phyloP scores from a whole-genome alignment of 108 stramenopile species.

The Ochromonas danica region DNA sequence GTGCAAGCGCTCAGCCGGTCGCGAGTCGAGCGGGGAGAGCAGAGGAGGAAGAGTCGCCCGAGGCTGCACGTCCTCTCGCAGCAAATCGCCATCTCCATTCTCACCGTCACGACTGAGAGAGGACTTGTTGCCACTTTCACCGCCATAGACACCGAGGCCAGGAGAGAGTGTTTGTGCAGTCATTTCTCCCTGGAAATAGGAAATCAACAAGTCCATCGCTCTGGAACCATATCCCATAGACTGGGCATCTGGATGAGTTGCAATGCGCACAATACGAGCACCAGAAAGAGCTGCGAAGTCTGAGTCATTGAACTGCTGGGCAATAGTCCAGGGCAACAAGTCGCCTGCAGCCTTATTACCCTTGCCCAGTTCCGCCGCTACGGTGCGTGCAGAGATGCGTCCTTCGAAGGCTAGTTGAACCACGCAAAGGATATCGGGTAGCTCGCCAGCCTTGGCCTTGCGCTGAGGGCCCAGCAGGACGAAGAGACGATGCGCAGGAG shows the following conservation, averaged over 20 bases:
- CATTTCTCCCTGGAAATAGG: constrained; percentile 94
- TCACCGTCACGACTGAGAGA: neutral
- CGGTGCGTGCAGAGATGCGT: constrained; percentile 79
- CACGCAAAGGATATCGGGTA: constrained; percentile 61
- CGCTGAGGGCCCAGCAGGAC: constrained; percentile 83
- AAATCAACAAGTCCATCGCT: constrained; percentile 77
- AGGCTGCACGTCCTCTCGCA: constrained; percentile 58
- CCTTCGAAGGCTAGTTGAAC: constrained; percentile 89
- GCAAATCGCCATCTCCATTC: constrained; percentile 43
- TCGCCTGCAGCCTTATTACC: constrained; percentile 94
- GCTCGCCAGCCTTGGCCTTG: constrained; percentile 56
- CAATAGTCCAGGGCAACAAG: constrained; percentile 98
- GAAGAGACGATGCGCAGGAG: constrained; percentile 94
- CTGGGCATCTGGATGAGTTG: constrained; percentile 94
- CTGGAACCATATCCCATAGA: constrained; percentile 94
- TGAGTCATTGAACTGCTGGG: constrained; percentile 96
- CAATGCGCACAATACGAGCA: constrained; percentile 92
- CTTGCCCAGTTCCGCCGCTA: constrained; percentile 82
- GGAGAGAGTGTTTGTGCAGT: constrained; percentile 52
- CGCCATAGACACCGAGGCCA: neutral
- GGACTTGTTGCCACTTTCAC: neutral
- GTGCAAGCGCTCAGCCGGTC: constrained; percentile 80
- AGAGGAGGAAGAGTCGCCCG: constrained; percentile 93
- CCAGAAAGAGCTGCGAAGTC: constrained; percentile 86
- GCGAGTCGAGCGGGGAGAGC: constrained; percentile 76